These are phyloP conservation scores for Pythium biforme DNA, from an alignment of 352 stramenopile species.

Conservation along the genomic window DNA sequence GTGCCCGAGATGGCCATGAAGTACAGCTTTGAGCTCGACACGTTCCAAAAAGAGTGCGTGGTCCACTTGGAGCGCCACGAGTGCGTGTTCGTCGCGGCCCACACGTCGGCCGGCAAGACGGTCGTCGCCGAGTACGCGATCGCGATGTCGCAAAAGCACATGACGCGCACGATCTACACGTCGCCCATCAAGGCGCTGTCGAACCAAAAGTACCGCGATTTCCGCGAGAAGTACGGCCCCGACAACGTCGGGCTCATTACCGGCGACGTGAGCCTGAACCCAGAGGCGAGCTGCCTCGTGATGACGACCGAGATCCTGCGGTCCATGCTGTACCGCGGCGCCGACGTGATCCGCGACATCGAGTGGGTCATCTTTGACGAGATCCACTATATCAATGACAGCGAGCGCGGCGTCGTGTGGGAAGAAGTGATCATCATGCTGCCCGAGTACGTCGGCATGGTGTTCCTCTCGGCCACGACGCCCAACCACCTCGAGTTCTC, in stretches of 20 bases:
- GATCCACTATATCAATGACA: slow-evolving; percentile 99
- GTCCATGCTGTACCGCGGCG: slow-evolving; percentile 94
- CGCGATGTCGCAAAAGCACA: slow-evolving; percentile 90
- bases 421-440: slow-evolving; percentile 99
- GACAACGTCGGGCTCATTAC: slow-evolving; percentile 98
- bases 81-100: slow-evolving; percentile 95
- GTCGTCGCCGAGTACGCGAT: slow-evolving; percentile 99
- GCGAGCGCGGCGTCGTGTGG: slow-evolving; percentile 97
- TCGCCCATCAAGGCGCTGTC: slow-evolving; percentile 98
- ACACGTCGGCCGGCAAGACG: slow-evolving; percentile 98
- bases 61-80: slow-evolving; percentile 93
- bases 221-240: slow-evolving; percentile 90
- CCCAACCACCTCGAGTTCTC: slow-evolving; percentile 99
- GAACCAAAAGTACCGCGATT: slow-evolving; percentile 99
- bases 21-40: slow-evolving; percentile 90
- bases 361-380: slow-evolving; percentile 98
- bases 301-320: slow-evolving; percentile 99
- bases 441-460: slow-evolving; percentile 95
- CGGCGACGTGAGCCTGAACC: slow-evolving; percentile 96
- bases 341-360: slow-evolving; percentile 97
- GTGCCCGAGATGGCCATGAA: slow-evolving; percentile 81
- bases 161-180: slow-evolving; percentile 95
- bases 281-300: slow-evolving; percentile 94
- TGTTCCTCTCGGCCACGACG: slow-evolving; percentile 98
- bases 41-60: slow-evolving; percentile 97